These are phyloP conservation scores for Porphyrellus cyaneotinctus DNA, from an alignment of 768 basidiomycete species.

Conservation along the genomic window DNA sequence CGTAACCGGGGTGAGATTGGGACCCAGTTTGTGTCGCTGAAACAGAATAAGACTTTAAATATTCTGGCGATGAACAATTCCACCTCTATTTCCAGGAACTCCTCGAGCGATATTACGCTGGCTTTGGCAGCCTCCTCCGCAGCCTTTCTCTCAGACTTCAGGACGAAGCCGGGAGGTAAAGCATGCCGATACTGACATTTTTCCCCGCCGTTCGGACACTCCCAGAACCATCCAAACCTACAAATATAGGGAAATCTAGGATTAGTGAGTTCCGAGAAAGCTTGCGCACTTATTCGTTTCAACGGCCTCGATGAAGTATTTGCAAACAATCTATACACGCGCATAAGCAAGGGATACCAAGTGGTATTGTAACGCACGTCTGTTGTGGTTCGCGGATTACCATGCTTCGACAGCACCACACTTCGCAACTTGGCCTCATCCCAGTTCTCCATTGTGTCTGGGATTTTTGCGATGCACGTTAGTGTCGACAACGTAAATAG, in stretches of 20 bases:
- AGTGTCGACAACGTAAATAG: neutral
- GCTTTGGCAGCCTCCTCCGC: conserved; percentile 88
- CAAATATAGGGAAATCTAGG: neutral
- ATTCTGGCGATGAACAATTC: conserved; percentile 12
- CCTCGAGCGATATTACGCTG: conserved; percentile 86
- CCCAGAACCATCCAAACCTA: conserved; percentile 95
- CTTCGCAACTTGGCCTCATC: conserved; percentile 87
- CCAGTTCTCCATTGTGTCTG: conserved; percentile 98
- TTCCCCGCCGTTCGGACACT: conserved; percentile 79
- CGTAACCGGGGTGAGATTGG: conserved; percentile 90
- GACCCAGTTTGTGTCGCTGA: conserved; percentile 90
- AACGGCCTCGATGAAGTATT: conserved; percentile 94
- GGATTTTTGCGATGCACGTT: neutral
- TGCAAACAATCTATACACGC: conserved; percentile 84
- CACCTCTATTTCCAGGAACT: conserved; percentile 97
- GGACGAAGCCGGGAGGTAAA: conserved; percentile 90
- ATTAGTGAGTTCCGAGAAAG: neutral
- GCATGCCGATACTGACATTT: conserved; percentile 93
- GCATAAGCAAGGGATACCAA: conserved; percentile 7
- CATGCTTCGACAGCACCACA: conserved; percentile 85
- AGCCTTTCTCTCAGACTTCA: conserved; percentile 92
- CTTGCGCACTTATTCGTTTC: conserved; percentile 70
- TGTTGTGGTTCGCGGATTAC: conserved; percentile 88
- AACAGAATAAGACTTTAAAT: conserved; percentile 1
- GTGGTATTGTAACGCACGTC: conserved; percentile 53